phyloP scores from a whole-genome alignment of 352 stramenopile genomes.

The Phytopythium vexans region DNA sequence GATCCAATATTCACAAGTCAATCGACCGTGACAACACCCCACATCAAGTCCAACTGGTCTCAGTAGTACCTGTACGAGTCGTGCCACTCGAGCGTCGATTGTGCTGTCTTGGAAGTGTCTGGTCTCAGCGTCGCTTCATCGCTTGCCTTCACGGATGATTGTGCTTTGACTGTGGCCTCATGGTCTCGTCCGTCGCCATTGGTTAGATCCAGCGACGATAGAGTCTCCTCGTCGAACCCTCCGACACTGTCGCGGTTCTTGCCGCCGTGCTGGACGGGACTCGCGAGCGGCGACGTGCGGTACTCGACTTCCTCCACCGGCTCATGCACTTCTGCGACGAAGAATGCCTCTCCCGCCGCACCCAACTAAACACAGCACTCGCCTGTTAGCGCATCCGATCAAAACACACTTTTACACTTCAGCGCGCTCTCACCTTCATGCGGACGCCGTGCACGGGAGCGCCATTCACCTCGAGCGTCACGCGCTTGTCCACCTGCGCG shows the following conservation, averaged over 20 bases:
- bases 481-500: slow-evolving; percentile 32
- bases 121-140: too few relatives aligned
- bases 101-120: not conserved
- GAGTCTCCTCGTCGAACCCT: not conserved
- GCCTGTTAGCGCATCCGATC: too few relatives aligned
- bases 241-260: not conserved
- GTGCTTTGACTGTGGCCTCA: too few relatives aligned
- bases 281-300: slow-evolving; percentile 55
- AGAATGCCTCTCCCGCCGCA: slow-evolving; percentile 68
- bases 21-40: not conserved
- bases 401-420: too few relatives aligned
- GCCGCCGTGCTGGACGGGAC: slow-evolving; percentile 16
- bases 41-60: not conserved
- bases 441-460: slow-evolving; percentile 38
- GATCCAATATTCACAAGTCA: too few relatives aligned
- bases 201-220: not conserved
- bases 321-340: slow-evolving; percentile 59
- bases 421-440: slow-evolving; percentile 56
- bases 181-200: not conserved
- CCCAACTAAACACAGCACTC: slow-evolving; percentile 29
- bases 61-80: slow-evolving; percentile 6
- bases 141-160: too few relatives aligned
- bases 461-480: slow-evolving; percentile 66
- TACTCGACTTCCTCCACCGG: slow-evolving; percentile 64
- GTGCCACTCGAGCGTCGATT: slow-evolving; percentile 8